A percentile compares a stretch with the other conserved stretches of the same genome.
These are phyloP conservation scores for Atractiella rhizophila DNA, from an alignment of 768 basidiomycete species.

Conservation along the genomic window DNA sequence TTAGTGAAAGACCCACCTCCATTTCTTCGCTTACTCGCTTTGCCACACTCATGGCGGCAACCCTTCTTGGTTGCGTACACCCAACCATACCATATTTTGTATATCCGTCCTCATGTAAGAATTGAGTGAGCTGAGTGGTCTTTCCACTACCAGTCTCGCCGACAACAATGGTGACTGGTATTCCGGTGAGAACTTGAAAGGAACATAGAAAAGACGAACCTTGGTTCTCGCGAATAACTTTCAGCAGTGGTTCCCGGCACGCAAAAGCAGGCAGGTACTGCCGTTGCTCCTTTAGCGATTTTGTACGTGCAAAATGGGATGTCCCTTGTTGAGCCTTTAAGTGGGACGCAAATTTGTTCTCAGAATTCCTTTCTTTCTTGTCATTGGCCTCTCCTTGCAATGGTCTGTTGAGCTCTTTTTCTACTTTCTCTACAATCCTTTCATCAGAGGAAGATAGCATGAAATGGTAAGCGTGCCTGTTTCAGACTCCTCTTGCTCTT, in stretches of 20 bases:
- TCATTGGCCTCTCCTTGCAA: conserved; percentile 2
- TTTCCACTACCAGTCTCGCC: conserved; percentile 99
- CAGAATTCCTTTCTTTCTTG: conserved; percentile 4
- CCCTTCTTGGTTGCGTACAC: conserved; percentile 93
- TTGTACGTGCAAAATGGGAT: conserved; percentile 50
- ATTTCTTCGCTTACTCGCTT: conserved; percentile 99
- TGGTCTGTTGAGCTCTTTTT: conserved; percentile 1
- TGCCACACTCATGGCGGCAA: conserved; percentile 98
- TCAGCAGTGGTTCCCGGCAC: conserved; percentile 75
- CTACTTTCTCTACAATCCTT: neutral
- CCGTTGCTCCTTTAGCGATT: conserved; percentile 77
- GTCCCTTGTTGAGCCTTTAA: conserved; percentile 31
- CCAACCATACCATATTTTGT: conserved; percentile 69
- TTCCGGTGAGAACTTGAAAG: neutral
- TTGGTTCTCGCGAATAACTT: conserved; percentile 76
- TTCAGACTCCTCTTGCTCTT: conserved; percentile 76
- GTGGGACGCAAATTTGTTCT: conserved; percentile 78
- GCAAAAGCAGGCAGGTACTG: conserved; percentile 96
- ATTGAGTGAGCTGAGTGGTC: conserved; percentile 86
- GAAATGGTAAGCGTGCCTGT: conserved; percentile 15
- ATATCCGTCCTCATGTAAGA: conserved; percentile 91
- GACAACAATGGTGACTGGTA: conserved; percentile 64
- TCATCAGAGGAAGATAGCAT: too few species aligned
- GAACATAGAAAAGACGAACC: conserved; percentile 27
- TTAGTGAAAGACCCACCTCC: conserved; percentile 35